phyloP scores from a whole-genome alignment of 1,284 basidiomycete species.

The Wolfiporia cocos region DNA sequence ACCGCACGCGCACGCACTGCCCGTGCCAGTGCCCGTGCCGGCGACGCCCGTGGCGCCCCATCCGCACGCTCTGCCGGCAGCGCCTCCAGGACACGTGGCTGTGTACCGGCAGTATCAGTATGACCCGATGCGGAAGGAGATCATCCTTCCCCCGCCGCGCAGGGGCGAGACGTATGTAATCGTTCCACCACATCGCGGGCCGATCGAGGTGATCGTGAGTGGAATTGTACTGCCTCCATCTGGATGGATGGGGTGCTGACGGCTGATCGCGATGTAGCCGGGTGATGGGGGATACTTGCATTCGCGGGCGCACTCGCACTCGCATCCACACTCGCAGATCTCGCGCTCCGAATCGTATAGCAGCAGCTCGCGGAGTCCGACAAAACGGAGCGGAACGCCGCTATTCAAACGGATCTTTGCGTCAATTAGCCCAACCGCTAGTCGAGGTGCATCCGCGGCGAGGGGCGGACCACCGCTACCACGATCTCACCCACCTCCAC shows the following conservation, averaged over 20 bases:
- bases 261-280: not conserved
- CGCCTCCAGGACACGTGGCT: conserved; percentile 2
- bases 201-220: conserved; percentile 21
- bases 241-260: not conserved
- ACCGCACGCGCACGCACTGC: conserved; percentile 10
- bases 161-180: conserved; percentile 24
- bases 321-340: too few relatives aligned
- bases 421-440: conserved; percentile 4
- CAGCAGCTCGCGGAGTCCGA: conserved; percentile 15
- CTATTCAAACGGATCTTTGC: conserved; percentile 23
- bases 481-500: not conserved
- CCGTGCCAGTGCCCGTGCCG: conserved; percentile 8
- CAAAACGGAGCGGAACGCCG: conserved; percentile 14
- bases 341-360: conserved; percentile 12
- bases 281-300: not conserved
- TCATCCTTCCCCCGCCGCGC: conserved; percentile 21
- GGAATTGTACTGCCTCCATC: not conserved
- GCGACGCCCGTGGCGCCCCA: not conserved
- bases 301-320: not conserved
- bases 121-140: conserved; percentile 14
- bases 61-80: conserved; percentile 1
- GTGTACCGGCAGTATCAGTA: conserved; percentile 15
- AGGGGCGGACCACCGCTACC: conserved; percentile 2
- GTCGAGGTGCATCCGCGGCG: not conserved
- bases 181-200: conserved; percentile 21